Base-by-base conservation (phyloP, 1,284 basidiomycete species). In the Cryptococcus sp. region DNA sequence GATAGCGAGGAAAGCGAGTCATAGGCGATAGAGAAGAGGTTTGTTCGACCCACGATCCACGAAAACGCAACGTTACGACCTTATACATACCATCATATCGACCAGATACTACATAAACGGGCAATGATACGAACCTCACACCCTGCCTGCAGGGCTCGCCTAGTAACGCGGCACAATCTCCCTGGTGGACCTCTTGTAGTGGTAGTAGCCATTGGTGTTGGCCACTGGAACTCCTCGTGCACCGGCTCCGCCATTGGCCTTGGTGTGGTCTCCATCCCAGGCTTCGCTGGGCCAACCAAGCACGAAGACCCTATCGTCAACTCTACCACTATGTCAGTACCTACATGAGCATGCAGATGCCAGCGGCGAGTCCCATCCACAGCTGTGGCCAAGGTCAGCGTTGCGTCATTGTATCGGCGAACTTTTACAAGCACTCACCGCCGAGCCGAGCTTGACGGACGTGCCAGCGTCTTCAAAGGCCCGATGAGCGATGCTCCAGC, bases 151-250 rank as follows among this genome's bases (percentile, higher is more conserved):
- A 45, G 42, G 42, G 3, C 2, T n/a, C 42, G 8, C 42, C 42
- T 45, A 64, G 41, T 70, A 64, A 51, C 65, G 50, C 10, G 71
- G 71, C 0, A 73, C 69, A 7, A 76, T 63, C 60, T 75, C 72
- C 49, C 77, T 64, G 10, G 72, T 76, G 10, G 75, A 75, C 42
- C 73, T 62, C 56, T 75, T 75, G 64, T 78, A 77, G 54, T 75
- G 76, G 50, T 75, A 78, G 58, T 77, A 78, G n/a, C 72, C 72
- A 55, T 75, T 63, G 5, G 53, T 60, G 15, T 60, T 55, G 2
- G 63, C 56, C 11, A 50, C 61, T 15, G 71, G 72, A 3, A 70
- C 41, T 23, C 69, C 71, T 54, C 66, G 40, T 11, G 60, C 66
- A 11, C 65, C 70, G 3, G 27, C 62, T 6, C 67, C 65, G 22